phyloP scores from a whole-genome alignment of 139 green algal species.

The Chlorella sp. region DNA sequence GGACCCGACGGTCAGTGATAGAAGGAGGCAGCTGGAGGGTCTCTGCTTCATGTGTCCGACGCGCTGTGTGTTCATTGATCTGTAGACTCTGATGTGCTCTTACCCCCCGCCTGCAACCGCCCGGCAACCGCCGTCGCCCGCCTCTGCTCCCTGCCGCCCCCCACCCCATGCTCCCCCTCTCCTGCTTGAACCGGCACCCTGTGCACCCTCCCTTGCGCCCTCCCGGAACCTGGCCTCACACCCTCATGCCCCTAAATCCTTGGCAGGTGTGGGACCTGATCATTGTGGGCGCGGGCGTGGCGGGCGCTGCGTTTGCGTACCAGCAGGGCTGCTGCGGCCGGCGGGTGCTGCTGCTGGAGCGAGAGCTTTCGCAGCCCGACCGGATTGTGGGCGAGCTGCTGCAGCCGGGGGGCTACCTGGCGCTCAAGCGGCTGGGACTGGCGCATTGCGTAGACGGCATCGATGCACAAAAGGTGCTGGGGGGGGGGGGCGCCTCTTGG shows the following conservation, averaged over 20 bases:
- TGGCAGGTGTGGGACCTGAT: constrained; percentile 90
- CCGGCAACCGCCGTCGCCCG: neutral
- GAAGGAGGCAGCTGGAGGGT: neutral
- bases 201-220: too few relatives aligned
- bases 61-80: neutral
- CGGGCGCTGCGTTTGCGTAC: constrained; percentile 89
- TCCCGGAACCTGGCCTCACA: neutral
- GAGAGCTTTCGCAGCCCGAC: constrained; percentile 93
- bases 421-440: constrained; percentile 93
- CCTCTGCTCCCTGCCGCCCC: neutral
- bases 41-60: neutral
- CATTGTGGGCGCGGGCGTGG: constrained; percentile 95
- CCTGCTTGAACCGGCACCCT: too few relatives aligned
- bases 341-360: constrained; percentile 91
- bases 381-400: constrained; percentile 99
- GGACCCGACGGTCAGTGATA: constrained; percentile 35
- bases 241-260: neutral
- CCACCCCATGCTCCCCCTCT: neutral
- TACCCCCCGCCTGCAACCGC: neutral
- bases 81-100: too few relatives aligned
- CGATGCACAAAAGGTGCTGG: constrained; percentile 87
- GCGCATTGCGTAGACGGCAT: constrained; percentile 85
- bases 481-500: too few relatives aligned
- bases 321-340: constrained; percentile 75
- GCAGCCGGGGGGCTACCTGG: constrained; percentile 93